These are phyloP conservation scores for Globisporangium apiculatum DNA, from an alignment of 352 stramenopile species.

Conservation along the genomic window DNA sequence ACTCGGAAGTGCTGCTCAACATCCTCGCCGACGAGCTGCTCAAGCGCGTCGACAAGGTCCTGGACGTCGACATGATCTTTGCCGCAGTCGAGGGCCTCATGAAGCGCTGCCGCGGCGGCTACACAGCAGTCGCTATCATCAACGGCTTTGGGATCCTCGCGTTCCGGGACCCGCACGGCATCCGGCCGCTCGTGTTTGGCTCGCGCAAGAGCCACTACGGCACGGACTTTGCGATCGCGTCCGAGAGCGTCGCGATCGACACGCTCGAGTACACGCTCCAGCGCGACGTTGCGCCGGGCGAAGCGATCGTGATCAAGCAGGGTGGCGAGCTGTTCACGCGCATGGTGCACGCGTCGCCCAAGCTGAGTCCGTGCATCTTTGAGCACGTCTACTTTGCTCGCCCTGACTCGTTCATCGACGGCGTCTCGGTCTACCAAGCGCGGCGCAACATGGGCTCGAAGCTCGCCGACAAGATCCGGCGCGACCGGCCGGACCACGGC, in stretches of 20 bases:
- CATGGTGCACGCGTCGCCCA: conserved; percentile 62
- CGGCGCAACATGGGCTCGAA: conserved; percentile 98
- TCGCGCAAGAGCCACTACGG: conserved; percentile 75
- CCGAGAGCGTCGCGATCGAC: conserved; percentile 98
- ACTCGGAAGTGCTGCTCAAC: conserved; percentile 98
- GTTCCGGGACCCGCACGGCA: conserved; percentile 98
- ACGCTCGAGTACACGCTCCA: conserved; percentile 95
- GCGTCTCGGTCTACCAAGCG: conserved; percentile 97
- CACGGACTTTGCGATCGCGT: conserved; percentile 94
- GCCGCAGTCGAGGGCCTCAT: conserved; percentile 91
- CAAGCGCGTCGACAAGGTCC: conserved; percentile 55
- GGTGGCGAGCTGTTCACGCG: conserved; percentile 81
- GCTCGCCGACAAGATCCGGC: conserved; percentile 94
- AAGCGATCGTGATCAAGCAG: conserved; percentile 95
- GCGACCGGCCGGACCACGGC: conserved; percentile 85
- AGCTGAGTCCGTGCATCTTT: conserved; percentile 97
- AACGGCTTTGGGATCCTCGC: conserved; percentile 96
- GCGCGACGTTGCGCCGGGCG: conserved; percentile 94
- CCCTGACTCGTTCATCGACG: conserved; percentile 98
- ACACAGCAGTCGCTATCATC: conserved; percentile 96
- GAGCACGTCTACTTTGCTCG: conserved; percentile 99
- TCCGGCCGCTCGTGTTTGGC: conserved; percentile 95
- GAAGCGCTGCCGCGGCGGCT: conserved; percentile 93
- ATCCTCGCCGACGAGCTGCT: conserved; percentile 96
- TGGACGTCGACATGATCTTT: conserved; percentile 84